phyloP scores from a whole-genome alignment of 2,329 filamentous ascomycete genomes.

The Metarhizium rileyi region DNA sequence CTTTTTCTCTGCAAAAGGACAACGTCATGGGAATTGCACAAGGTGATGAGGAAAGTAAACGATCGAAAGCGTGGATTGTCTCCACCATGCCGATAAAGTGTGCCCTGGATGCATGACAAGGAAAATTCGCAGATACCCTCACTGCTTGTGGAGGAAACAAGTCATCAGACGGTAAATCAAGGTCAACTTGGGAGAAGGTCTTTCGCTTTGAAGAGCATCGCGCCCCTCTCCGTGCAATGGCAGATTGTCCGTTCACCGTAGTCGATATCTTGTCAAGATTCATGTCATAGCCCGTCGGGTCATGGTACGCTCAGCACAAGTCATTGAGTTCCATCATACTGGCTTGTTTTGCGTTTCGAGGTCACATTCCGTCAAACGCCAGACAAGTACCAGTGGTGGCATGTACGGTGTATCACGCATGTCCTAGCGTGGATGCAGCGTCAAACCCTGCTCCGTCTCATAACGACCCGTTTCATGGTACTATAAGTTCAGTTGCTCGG shows the following conservation, averaged over 20 bases:
- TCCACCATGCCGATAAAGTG: not conserved
- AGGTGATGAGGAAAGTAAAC: not conserved
- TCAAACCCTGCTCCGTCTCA: not conserved
- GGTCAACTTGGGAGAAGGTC: not conserved
- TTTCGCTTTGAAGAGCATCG: not conserved
- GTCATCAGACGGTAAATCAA: not conserved
- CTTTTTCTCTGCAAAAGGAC: not conserved
- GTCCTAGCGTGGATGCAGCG: not conserved
- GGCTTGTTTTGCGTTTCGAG: not conserved
- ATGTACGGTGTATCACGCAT: not conserved
- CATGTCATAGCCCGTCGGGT: not conserved
- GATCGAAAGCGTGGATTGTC: not conserved
- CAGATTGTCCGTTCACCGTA: not conserved
- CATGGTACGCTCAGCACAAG: not conserved
- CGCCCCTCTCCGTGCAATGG: not conserved
- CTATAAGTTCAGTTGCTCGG: not conserved
- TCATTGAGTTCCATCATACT: not conserved
- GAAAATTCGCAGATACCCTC: not conserved
- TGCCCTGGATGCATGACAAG: not conserved
- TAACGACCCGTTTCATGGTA: not conserved
- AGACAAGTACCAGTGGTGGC: not conserved
- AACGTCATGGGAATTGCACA: not conserved
- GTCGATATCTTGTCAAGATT: not conserved
- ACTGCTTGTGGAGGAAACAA: not conserved
- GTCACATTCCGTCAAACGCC: not conserved